Percentiles rank a stretch among this genome's conserved stretches.
Evolutionary conservation across 768 basidiomycete species (phyloP).

Genomic region (Trametes cubensis): DNA sequence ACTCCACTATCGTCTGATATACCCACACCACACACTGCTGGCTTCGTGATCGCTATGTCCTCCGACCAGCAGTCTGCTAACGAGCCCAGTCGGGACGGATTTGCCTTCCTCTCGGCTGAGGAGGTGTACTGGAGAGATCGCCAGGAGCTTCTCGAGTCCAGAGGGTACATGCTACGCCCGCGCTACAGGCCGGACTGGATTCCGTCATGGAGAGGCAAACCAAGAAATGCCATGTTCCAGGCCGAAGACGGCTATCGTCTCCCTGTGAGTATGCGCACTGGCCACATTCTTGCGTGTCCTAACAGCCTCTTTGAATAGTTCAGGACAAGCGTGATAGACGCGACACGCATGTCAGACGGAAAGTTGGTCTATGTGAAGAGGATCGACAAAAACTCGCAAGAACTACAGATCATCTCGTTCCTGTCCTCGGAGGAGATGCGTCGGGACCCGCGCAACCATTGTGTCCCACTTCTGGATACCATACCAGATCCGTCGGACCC

Average conservation of each 20-base stretch:
- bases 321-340: conserved; percentile 23
- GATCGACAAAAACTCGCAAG: conserved; percentile 2
- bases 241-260: conserved; percentile 5
- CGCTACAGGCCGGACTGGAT: conserved; percentile 34
- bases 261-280: background rate
- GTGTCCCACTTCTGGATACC: conserved; percentile 27
- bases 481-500: conserved; percentile 9
- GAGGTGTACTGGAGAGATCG: background rate
- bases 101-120: background rate
- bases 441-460: conserved; percentile 27
- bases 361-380: conserved; percentile 24
- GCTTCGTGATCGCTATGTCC: no score
- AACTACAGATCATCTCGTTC: conserved; percentile 16
- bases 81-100: background rate
- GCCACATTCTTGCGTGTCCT: background rate
- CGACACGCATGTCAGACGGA: conserved; percentile 24
- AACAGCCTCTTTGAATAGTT: background rate
- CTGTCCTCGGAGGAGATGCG: conserved; percentile 16
- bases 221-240: background rate
- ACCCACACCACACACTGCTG: no score
- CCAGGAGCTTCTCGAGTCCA: conserved; percentile 9
- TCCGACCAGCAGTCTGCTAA: no score
- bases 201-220: conserved; percentile 34
- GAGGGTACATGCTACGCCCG: conserved; percentile 32
- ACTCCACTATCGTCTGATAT: no score